Base-by-base conservation (phyloP, 2,329 filamentous ascomycete genomes). In the Peltaster fructicola region DNA sequence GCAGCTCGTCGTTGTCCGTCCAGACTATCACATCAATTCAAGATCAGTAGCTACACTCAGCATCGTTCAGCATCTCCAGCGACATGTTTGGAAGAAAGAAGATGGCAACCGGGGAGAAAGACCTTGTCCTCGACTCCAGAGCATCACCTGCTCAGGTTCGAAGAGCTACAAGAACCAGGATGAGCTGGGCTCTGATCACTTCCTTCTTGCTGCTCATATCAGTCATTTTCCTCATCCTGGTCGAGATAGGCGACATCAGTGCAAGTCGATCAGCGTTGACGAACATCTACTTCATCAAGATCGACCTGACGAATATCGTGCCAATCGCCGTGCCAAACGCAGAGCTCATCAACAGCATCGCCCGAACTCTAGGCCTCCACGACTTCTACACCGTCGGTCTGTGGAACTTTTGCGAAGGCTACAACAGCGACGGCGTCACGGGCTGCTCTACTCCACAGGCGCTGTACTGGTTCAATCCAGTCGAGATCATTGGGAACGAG, bases 371-470 rank as follows among this genome's bases (percentile, higher is more conserved):
- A 26, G 85, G 84, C 15, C 62, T 93, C 23, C 81, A 91, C 48
- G 85, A 93, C 51, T 93, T 91, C 53, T 93, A 93, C 52, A 77
- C 82, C 41, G 77, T 91, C 14, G 84, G 84, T 5, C 55, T 93
- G 19, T 95, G 85, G 85, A 75, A 73, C 31, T 92, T 76, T 50
- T 95, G 85, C 51, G 79, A 91, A 49, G 84, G 84, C 11, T 90
- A 84, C 50, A 58, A 68, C 28, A 62, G 66, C 38, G 60, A 73
- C 52, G 78, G 78, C 17, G 70, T 88, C 33, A 85, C 79, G 0
- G 54, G 57, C 34, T 95, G 85, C 53, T 82, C 76, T 6, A 52
- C 54, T 5, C 75, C 81, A 0, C 41, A 68, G 40, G 58, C 61
- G 6, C 59, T 84, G 28, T 95, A 79, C 55, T 91, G 79, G 74